Percentiles rank a stretch among this genome's conserved stretches.
These are phyloP conservation scores for Cystoisospora suis DNA, from an alignment of 169 alveolate genomes.

Conservation along the genomic window DNA sequence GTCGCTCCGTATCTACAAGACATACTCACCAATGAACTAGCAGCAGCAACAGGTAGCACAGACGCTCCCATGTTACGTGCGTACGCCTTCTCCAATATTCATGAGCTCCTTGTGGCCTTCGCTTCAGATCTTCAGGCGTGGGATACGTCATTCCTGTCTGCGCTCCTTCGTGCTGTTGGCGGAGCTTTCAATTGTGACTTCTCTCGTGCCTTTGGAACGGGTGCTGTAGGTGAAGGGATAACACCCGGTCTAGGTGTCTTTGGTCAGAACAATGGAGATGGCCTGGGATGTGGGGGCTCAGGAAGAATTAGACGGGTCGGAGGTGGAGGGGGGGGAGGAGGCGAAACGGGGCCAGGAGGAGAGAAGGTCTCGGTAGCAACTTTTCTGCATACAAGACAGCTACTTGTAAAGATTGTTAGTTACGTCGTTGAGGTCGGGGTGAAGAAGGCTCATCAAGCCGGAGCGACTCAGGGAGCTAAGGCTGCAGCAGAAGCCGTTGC, in stretches of 20 bases:
- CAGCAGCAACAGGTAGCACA: neutral
- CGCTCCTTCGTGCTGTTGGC: neutral
- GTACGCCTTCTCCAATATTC: neutral
- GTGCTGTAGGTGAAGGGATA: too few relatives aligned
- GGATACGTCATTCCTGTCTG: neutral
- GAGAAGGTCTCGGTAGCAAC: neutral
- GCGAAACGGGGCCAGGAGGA: neutral
- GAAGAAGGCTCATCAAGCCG: conserved; percentile 36
- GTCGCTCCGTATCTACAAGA: neutral
- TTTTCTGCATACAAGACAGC: conserved; percentile 25
- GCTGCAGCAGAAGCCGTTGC: conserved; percentile 49
- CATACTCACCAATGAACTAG: neutral
- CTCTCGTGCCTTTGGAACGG: neutral
- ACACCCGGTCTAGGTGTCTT: neutral
- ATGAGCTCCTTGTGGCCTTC: neutral
- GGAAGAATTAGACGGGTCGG: neutral
- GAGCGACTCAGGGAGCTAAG: conserved; percentile 38
- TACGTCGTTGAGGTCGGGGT: conserved; percentile 53
- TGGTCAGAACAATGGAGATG: neutral
- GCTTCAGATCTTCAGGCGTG: neutral
- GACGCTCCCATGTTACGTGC: neutral
- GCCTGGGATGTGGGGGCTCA: neutral
- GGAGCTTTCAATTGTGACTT: conserved; percentile 8
- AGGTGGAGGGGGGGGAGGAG: neutral
- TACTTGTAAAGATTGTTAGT: conserved; percentile 46